A percentile compares a stretch with the other conserved stretches of the same genome.
These are phyloP conservation scores for Copromyces sp. DNA, from an alignment of 495 filamentous ascomycete genomes.

Conservation along the genomic window DNA sequence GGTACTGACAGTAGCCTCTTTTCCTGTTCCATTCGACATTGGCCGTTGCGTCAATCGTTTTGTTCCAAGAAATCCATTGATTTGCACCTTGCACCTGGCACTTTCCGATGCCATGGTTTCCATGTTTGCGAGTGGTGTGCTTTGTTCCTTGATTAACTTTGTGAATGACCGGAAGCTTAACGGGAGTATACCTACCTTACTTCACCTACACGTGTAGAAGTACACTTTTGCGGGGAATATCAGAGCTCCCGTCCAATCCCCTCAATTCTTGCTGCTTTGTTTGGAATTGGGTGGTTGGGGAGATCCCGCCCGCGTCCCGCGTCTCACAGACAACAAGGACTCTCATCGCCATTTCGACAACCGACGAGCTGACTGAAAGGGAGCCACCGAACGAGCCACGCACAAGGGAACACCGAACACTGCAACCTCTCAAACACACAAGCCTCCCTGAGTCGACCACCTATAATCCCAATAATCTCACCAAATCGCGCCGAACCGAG, in stretches of 20 bases:
- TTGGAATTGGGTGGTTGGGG: not conserved
- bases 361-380: not conserved
- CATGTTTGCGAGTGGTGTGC: not conserved
- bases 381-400: not conserved
- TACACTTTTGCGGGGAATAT: not conserved
- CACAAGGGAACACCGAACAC: not conserved
- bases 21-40: not conserved
- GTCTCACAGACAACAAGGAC: not conserved
- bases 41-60: not conserved
- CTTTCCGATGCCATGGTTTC: not conserved
- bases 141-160: not conserved
- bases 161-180: not conserved
- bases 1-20: not conserved
- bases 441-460: not conserved
- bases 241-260: not conserved
- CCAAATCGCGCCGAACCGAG: not conserved
- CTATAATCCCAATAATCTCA: not conserved
- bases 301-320: not conserved
- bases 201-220: not conserved
- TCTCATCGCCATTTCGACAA: not conserved
- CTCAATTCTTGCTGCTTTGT: not conserved
- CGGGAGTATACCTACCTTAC: not conserved
- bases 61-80: not conserved
- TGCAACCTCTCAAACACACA: not conserved
- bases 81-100: not conserved